phyloP scores from a whole-genome alignment of 768 basidiomycete species.

The Pisolithus marmoratus region DNA sequence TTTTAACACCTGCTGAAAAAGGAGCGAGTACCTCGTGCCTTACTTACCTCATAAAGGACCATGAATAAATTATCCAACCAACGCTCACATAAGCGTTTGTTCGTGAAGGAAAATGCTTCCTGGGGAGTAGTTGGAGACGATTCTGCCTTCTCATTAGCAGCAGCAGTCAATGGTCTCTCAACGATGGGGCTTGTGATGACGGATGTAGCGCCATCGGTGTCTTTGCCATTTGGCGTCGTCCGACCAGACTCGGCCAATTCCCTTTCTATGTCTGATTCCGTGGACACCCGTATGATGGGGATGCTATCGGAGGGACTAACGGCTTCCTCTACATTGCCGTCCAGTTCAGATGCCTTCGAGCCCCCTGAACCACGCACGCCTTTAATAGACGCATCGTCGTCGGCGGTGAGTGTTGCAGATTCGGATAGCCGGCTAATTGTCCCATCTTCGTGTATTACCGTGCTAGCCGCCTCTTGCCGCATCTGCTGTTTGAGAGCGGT shows the following conservation, averaged over 20 bases:
- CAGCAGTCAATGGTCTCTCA: slow-evolving; percentile 41
- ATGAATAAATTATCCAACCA: slow-evolving; percentile 99
- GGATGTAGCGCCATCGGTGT: slow-evolving; percentile 32
- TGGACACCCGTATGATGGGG: slow-evolving; percentile 77
- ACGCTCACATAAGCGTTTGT: slow-evolving; percentile 93
- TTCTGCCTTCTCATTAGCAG: slow-evolving; percentile 27
- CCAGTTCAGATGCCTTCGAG: slow-evolving; percentile 28
- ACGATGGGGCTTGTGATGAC: slow-evolving; percentile 24
- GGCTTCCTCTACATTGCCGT: slow-evolving; percentile 5
- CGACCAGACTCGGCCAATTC: slow-evolving; percentile 22
- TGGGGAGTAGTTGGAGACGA: slow-evolving; percentile 27
- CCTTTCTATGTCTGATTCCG: slow-evolving; percentile 55
- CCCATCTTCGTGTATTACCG: slow-evolving; percentile 63
- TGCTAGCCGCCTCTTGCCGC: slow-evolving; percentile 26
- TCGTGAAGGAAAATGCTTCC: slow-evolving; percentile 86
- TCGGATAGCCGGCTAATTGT: slow-evolving; percentile 30
- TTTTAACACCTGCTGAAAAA: background rate
- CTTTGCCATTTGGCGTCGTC: slow-evolving; percentile 26
- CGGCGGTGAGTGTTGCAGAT: slow-evolving; percentile 30
- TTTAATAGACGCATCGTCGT: slow-evolving; percentile 69
- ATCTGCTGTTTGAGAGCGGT: slow-evolving; percentile 15
- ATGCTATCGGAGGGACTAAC: slow-evolving; percentile 24
- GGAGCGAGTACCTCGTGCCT: background rate
- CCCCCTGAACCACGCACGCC: slow-evolving; percentile 40
- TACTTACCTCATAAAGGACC: slow-evolving; percentile 88